Evolutionary conservation across 2,329 filamentous ascomycete genomes (phyloP).

Genomic region (Aspergillus versicolor): DNA sequence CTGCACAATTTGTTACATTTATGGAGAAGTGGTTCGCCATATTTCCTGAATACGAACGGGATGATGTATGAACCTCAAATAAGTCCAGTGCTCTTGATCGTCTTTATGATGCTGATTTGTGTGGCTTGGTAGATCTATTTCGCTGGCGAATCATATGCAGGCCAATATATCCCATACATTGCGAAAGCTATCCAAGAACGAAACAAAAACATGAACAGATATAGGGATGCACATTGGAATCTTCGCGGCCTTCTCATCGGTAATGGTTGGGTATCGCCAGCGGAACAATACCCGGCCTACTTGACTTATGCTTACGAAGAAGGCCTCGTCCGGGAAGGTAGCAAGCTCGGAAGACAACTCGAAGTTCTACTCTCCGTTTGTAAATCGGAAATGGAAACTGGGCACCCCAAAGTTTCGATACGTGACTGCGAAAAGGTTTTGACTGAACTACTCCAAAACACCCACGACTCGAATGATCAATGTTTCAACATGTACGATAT

Average conservation of each 20-base stretch:
- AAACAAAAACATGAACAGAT: slow-evolving; percentile 62
- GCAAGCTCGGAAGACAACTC: slow-evolving; percentile 62
- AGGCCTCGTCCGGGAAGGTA: slow-evolving; percentile 68
- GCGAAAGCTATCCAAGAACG: slow-evolving; percentile 85
- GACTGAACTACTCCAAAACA: slow-evolving; percentile 67
- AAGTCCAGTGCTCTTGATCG: not conserved
- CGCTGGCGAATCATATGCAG: slow-evolving; percentile 93
- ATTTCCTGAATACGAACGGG: slow-evolving; percentile 86
- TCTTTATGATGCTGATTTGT: slow-evolving; percentile 11
- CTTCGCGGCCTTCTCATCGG: slow-evolving; percentile 86
- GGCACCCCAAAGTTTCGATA: slow-evolving; percentile 65
- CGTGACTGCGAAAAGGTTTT: slow-evolving; percentile 74
- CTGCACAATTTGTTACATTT: slow-evolving; percentile 81
- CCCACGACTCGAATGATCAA: slow-evolving; percentile 54
- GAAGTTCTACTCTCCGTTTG: slow-evolving; percentile 71
- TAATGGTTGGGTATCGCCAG: slow-evolving; percentile 94
- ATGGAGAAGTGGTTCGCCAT: slow-evolving; percentile 86
- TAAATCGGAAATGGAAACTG: slow-evolving; percentile 58
- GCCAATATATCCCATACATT: slow-evolving; percentile 96
- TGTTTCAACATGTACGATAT: slow-evolving; percentile 99
- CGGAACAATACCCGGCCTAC: slow-evolving; percentile 87
- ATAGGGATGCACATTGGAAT: slow-evolving; percentile 61
- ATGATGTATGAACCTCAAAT: slow-evolving; percentile 69
- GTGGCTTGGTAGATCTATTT: slow-evolving; percentile 70
- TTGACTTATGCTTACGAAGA: slow-evolving; percentile 77